Percentiles rank a stretch among this genome's conserved stretches.
Evolutionary conservation across 768 basidiomycete species (phyloP).

Genomic region (Suillus fuscotomentosus): DNA sequence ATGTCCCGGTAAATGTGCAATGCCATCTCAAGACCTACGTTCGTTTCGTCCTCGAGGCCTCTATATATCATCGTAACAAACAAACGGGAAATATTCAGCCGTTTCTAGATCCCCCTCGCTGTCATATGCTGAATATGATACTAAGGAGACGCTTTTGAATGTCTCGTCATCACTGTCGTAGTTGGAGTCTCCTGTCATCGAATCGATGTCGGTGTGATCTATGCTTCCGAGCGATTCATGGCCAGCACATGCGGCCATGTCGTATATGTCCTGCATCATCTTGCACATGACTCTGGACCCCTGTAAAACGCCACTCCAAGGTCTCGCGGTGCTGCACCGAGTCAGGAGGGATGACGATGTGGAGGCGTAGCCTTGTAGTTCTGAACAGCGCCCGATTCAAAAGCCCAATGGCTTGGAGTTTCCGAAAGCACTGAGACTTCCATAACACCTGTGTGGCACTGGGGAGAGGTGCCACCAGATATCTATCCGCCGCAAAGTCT

Average conservation of each 20-base stretch:
- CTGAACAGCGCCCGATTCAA: conserved; percentile 5
- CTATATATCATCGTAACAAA: neutral
- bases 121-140: conserved; percentile 8
- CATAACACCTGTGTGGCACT: neutral
- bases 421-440: conserved; percentile 5
- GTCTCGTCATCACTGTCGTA: neutral
- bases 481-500: neutral
- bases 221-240: neutral
- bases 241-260: neutral
- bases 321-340: neutral
- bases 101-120: conserved; percentile 8
- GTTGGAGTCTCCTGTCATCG: neutral
- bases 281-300: conserved; percentile 2
- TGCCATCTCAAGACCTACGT: neutral
- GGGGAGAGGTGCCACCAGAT: conserved; percentile 1
- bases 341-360: neutral
- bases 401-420: neutral
- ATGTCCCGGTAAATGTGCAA: neutral
- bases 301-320: conserved; percentile 3
- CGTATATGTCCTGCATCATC: conserved; percentile 3
- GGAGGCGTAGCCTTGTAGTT: neutral
- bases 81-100: neutral
- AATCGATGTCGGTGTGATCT: neutral
- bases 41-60: neutral
- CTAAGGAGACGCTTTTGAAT: neutral